A percentile compares a stretch with the other conserved stretches of the same genome.
phyloP scores from a whole-genome alignment of 208 protist species.

The Trypanosoma boissoni region DNA sequence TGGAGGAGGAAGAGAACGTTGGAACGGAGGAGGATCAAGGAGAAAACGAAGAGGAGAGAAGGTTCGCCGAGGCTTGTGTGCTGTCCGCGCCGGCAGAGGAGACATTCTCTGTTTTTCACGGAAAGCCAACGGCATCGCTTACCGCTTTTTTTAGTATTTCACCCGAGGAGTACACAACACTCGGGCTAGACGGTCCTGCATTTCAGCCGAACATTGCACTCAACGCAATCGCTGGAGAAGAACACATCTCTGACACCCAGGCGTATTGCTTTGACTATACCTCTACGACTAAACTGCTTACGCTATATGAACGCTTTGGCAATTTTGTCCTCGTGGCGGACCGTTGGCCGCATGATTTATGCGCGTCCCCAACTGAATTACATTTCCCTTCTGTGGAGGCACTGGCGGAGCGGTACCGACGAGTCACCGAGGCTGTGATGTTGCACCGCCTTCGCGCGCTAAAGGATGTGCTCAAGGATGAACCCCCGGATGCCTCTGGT shows the following conservation, averaged over 20 bases:
- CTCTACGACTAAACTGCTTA: constrained; percentile 36
- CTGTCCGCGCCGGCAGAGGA: neutral
- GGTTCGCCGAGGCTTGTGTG: neutral
- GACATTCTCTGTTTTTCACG: constrained; percentile 8
- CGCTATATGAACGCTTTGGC: constrained; percentile 55
- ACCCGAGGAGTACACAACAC: constrained; percentile 37
- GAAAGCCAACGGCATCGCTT: neutral
- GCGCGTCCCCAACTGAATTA: neutral
- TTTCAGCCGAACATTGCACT: constrained; percentile 15
- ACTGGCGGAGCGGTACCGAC: constrained; percentile 29
- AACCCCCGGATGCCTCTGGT: neutral
- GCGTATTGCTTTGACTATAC: constrained; percentile 26
- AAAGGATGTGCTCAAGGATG: neutral
- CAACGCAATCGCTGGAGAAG: neutral
- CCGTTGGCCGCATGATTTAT: constrained; percentile 30
- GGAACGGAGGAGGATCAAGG: neutral
- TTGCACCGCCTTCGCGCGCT: constrained; percentile 8
- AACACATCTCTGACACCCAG: neutral
- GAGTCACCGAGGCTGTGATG: constrained; percentile 22
- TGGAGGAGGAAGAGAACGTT: neutral
- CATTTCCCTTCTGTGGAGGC: constrained; percentile 17
- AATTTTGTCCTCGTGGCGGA: constrained; percentile 58
- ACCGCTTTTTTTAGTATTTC: constrained; percentile 49
- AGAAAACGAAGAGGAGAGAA: neutral
- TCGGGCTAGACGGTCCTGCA: constrained; percentile 13